These are phyloP conservation scores for Arthrobotrys sinensis DNA, from an alignment of 2,329 filamentous ascomycete species.

Conservation along the genomic window DNA sequence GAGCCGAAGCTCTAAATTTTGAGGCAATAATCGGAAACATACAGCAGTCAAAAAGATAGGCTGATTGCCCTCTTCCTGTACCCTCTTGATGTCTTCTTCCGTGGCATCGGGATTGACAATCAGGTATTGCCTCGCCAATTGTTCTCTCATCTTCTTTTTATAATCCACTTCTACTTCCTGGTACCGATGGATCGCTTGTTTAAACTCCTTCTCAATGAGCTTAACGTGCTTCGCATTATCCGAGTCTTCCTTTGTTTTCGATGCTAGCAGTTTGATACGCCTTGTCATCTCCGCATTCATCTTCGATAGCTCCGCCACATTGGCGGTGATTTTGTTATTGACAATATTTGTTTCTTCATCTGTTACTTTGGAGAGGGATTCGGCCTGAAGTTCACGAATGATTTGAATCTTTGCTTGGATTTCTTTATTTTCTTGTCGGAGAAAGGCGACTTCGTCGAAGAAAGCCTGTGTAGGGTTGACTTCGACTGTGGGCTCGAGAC, in stretches of 20 bases:
- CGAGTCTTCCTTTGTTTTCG: constrained; percentile 80
- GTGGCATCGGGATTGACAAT: constrained; percentile 87
- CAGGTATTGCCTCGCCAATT: constrained; percentile 83
- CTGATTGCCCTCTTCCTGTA: constrained; percentile 76
- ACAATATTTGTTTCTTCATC: constrained; percentile 77
- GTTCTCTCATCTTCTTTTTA: constrained; percentile 79
- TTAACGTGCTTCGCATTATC: constrained; percentile 86
- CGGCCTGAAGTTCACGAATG: constrained; percentile 79
- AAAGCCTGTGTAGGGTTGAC: constrained; percentile 33
- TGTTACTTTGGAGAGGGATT: constrained; percentile 81
- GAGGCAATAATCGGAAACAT: constrained; percentile 67
- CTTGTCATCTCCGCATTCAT: constrained; percentile 84
- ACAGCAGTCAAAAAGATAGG: constrained; percentile 89
- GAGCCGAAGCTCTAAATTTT: not conserved
- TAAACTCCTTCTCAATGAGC: constrained; percentile 83
- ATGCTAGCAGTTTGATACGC: constrained; percentile 86
- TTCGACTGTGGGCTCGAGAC: not conserved
- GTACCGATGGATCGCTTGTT: constrained; percentile 83
- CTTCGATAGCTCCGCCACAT: constrained; percentile 85
- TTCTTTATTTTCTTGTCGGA: constrained; percentile 24
- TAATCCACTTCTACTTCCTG: constrained; percentile 80
- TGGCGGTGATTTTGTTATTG: constrained; percentile 79
- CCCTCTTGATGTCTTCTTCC: constrained; percentile 79
- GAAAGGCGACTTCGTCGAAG: constrained; percentile 36
- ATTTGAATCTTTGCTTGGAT: constrained; percentile 81